Conservation (phyloP, 2,329 filamentous ascomycete species). For the Alternaria incomplexa region DNA sequence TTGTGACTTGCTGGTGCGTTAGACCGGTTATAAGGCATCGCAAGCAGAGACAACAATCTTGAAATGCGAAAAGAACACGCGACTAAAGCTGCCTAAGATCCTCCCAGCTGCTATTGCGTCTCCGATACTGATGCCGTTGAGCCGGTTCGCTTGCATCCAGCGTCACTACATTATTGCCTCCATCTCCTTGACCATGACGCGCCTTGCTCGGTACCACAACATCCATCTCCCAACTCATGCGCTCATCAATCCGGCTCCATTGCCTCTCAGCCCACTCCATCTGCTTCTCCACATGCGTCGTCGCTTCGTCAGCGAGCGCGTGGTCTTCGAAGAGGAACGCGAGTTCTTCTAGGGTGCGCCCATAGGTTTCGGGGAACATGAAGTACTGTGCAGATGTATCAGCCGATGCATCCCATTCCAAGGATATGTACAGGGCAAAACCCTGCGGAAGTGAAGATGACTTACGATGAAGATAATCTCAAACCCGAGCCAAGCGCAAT, state of each 20-base stretch:
- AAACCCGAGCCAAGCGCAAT: constrained; percentile 63
- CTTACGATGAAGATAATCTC: constrained; percentile 63
- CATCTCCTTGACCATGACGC: neutral
- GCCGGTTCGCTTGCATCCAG: neutral
- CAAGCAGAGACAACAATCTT: no score
- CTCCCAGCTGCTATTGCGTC: neutral
- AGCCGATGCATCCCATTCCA: neutral
- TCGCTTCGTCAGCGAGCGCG: constrained; percentile 36
- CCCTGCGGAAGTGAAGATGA: no score
- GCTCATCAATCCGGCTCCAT: constrained; percentile 7
- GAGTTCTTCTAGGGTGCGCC: constrained; percentile 72
- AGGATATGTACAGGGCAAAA: no score
- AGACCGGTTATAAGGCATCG: no score
- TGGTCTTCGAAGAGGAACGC: constrained; percentile 51
- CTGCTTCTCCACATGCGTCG: constrained; percentile 38
- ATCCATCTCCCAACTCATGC: constrained; percentile 22
- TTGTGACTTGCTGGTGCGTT: no score
- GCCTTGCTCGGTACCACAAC: constrained; percentile 4
- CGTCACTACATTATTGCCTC: neutral
- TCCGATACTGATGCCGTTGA: neutral
- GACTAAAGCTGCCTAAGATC: neutral
- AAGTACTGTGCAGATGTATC: constrained; percentile 53
- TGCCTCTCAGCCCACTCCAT: constrained; percentile 27
- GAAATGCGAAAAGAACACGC: no score
- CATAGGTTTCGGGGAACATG: constrained; percentile 73